Conservation (phyloP, 2,329 filamentous ascomycete species). For the Aspergillus brasiliensis region DNA sequence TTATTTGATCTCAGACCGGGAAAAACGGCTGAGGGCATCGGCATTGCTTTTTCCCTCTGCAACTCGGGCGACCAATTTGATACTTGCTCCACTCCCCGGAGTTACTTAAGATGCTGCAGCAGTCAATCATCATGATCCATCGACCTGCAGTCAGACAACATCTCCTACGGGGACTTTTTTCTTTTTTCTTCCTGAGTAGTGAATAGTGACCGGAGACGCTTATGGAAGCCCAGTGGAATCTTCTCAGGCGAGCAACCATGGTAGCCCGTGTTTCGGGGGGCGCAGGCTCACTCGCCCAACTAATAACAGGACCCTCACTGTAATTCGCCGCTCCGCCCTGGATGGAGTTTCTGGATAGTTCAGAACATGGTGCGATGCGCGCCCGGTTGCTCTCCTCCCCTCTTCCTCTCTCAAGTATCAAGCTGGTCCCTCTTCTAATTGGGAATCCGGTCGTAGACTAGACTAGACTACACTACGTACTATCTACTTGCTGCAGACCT, state of each 20-base stretch:
- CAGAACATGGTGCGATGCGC: not conserved
- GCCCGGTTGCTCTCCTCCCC: no score
- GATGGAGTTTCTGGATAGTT: not conserved
- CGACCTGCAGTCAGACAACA: not conserved
- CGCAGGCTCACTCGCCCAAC: not conserved
- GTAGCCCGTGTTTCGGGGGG: not conserved
- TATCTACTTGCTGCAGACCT: not conserved
- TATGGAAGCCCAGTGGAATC: conserved; percentile 1
- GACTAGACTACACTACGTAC: not conserved
- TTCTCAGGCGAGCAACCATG: not conserved
- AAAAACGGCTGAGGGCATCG: not conserved
- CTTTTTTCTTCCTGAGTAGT: no score
- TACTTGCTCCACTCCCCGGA: no score
- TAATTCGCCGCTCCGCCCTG: not conserved
- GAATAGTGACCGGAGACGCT: no score
- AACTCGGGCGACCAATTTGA: no score
- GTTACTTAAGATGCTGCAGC: no score
- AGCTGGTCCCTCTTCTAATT: no score
- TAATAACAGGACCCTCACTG: not conserved
- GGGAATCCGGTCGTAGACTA: no score
- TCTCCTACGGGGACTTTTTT: not conserved
- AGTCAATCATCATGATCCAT: no score
- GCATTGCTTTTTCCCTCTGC: not conserved
- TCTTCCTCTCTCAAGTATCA: no score
- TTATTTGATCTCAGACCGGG: not conserved